A percentile compares a stretch with the other conserved stretches of the same genome.
These are phyloP conservation scores for Sungouiozyma intestinalis DNA, from an alignment of 805 yeast species.

Conservation along the genomic window DNA sequence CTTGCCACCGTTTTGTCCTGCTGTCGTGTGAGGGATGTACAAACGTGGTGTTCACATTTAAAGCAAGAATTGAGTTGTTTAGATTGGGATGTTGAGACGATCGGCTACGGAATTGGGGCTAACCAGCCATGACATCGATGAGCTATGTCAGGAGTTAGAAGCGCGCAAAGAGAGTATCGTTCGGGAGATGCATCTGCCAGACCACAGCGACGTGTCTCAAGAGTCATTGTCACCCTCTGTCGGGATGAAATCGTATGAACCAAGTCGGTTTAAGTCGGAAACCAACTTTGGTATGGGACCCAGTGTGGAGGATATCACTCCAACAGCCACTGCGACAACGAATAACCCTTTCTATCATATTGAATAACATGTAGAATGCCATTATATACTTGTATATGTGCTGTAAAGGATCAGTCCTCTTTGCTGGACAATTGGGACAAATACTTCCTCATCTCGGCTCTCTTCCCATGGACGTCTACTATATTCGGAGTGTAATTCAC, in stretches of 20 bases:
- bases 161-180: constrained; percentile 8
- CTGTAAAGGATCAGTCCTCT: not conserved
- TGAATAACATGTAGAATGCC: not conserved
- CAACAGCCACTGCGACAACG: not conserved
- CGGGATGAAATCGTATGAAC: not conserved
- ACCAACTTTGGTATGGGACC: not conserved
- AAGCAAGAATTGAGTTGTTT: too few relatives aligned
- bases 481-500: constrained; percentile 21
- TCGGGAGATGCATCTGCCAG: not conserved
- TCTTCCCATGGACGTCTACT: constrained; percentile 19
- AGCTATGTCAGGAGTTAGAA: constrained; percentile 20
- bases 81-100: constrained; percentile 47
- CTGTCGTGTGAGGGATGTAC: too few relatives aligned
- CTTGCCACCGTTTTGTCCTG: too few relatives aligned
- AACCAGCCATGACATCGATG: constrained; percentile 53
- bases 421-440: not conserved
- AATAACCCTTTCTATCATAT: not conserved
- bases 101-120: constrained; percentile 59
- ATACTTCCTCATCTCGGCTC: constrained; percentile 8
- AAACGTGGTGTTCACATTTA: too few relatives aligned
- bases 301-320: not conserved
- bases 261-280: not conserved
- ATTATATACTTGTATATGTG: not conserved
- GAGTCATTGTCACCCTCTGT: too few relatives aligned
- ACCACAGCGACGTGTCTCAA: too few relatives aligned